These are phyloP conservation scores for Botryotinia globosa DNA, from an alignment of 2,329 filamentous ascomycete genomes.

Conservation along the genomic window DNA sequence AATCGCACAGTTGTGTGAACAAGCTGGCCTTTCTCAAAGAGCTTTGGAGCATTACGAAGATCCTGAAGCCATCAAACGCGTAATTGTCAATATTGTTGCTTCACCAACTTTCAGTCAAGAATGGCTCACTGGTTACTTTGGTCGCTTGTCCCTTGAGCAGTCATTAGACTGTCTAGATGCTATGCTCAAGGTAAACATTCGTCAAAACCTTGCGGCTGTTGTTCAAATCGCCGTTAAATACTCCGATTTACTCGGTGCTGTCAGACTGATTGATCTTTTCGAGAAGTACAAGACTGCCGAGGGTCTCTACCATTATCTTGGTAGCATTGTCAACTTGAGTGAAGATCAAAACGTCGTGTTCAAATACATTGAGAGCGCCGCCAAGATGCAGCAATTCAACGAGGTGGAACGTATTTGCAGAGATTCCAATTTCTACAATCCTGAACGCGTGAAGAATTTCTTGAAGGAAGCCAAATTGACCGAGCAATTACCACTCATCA, in stretches of 20 bases:
- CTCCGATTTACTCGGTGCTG: conserved; percentile 88
- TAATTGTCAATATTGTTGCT: conserved; percentile 76
- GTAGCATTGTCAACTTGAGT: conserved; percentile 94
- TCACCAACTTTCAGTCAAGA: conserved; percentile 85
- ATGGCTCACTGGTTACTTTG: conserved; percentile 90
- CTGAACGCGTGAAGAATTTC: conserved; percentile 82
- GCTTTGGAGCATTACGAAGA: conserved; percentile 96
- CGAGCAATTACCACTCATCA: conserved; percentile 94
- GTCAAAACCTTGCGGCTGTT: conserved; percentile 91
- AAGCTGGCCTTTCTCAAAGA: conserved; percentile 80
- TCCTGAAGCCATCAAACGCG: conserved; percentile 82
- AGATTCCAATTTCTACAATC: conserved; percentile 46
- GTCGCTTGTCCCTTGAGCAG: conserved; percentile 90
- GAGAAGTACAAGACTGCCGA: conserved; percentile 98
- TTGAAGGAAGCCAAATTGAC: conserved; percentile 90
- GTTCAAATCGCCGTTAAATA: conserved; percentile 97
- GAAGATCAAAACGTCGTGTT: conserved; percentile 95
- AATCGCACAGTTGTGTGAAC: conserved; percentile 88
- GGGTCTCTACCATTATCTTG: conserved; percentile 96
- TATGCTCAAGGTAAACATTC: conserved; percentile 95
- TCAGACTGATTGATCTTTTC: conserved; percentile 83
- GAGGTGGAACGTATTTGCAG: conserved; percentile 97
- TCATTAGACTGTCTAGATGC: conserved; percentile 91
- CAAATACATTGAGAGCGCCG: conserved; percentile 98
- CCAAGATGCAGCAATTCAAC: conserved; percentile 86